Evolutionary conservation across 768 basidiomycete genomes (phyloP), one percentile per base, ranked within the genome.

Genomic region (Boletus vinaceobasis): DNA sequence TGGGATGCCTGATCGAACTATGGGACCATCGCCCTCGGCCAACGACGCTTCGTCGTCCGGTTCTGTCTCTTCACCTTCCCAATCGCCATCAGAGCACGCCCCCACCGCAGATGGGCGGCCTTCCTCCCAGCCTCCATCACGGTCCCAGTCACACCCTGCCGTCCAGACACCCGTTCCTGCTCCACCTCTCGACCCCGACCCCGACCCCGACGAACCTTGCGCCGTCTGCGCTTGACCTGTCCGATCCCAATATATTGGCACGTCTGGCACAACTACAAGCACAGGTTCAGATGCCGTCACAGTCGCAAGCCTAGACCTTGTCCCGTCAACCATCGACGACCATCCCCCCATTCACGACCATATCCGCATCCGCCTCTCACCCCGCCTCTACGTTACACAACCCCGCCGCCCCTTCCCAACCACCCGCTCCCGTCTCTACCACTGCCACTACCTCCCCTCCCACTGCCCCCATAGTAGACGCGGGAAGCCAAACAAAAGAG

Each of bases 231-330:
- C 19, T 65, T 17, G 68, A 71, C 47, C 29, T 60, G 1, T 57
- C 63, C 4, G 70, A 70, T 50, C 70, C 65, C 0, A 53, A 21
- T 26, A 40, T 65, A 37, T 23, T 71, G 4, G 59, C 56, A 1
- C 68, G 65, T 23, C 50, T 71, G 9, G 60, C 53, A 35, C 67
- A 70, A 35, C 46, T 64, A 23, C 67, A 71, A 10, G 52, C 56
- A 3, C 66, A 68, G 44, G 33, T 51, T 2, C 65, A 61, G 40
- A 13, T 50, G 2, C 56, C 51, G 3, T 32, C 33, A 4, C 62
- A 57, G 17, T 21, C 42, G 6, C 62, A 50, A 13, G 5, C 48
- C 4, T 56, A 40, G 21, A 36, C 42, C 29, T 6, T 31, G 17
- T 39, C 60, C 17, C 43, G 39, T 5, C 58, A 54, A 33, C 33